phyloP scores from a whole-genome alignment of 441 rosid genomes.

The Theobroma grandiflorum region DNA sequence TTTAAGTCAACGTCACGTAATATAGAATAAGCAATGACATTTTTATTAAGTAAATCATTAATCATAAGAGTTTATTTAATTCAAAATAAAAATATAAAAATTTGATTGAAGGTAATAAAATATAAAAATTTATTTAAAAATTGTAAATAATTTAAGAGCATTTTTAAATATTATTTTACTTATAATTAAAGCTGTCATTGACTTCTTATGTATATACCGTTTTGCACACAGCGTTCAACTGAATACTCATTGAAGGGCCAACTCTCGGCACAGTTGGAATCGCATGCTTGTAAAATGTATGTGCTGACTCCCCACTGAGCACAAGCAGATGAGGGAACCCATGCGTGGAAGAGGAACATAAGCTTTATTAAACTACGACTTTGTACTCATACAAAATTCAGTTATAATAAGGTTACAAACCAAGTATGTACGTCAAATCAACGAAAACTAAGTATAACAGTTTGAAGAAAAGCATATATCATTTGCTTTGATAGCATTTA shows the following conservation, averaged over 20 bases:
- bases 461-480: too few relatives aligned
- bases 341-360: not conserved
- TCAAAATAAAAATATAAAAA: too few relatives aligned
- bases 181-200: not conserved
- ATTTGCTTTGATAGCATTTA: too few relatives aligned
- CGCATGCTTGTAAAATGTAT: slow-evolving; percentile 24
- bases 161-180: not conserved
- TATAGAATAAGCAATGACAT: too few relatives aligned
- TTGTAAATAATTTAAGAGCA: too few relatives aligned
- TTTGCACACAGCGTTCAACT: slow-evolving; percentile 16
- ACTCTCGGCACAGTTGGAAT: not conserved
- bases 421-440: not conserved
- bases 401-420: not conserved
- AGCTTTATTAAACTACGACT: not conserved
- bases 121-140: too few relatives aligned
- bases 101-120: too few relatives aligned
- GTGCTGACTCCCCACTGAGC: not conserved
- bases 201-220: too few relatives aligned
- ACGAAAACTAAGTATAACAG: not conserved
- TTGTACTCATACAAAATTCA: not conserved
- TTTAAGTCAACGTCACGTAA: too few relatives aligned
- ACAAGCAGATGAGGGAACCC: not conserved
- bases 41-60: too few relatives aligned
- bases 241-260: not conserved
- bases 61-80: too few relatives aligned